Evolutionary conservation across 148 eudicot species (phyloP).

Genomic region (Camellia sinensis): DNA sequence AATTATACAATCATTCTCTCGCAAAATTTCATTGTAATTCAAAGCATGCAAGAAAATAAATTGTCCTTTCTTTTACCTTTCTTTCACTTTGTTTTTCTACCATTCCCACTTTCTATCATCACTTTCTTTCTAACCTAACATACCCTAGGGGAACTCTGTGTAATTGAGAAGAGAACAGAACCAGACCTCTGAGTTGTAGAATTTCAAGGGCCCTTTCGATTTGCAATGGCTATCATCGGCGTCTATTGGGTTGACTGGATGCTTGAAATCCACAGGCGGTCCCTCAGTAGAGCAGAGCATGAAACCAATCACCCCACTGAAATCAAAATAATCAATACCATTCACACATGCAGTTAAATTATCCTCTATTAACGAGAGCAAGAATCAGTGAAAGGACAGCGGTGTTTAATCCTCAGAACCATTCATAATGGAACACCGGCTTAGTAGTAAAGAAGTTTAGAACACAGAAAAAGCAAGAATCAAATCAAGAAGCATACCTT

Average conservation of each 20-base stretch:
- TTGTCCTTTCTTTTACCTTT: too few species aligned
- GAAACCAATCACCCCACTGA: slow-evolving; percentile 95
- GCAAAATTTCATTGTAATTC: too few species aligned
- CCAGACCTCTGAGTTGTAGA: slow-evolving; percentile 88
- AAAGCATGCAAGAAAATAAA: too few species aligned
- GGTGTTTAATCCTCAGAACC: too few species aligned
- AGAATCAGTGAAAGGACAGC: neutral
- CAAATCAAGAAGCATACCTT: slow-evolving; percentile 36
- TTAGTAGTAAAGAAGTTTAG: too few species aligned
- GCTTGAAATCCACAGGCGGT: slow-evolving; percentile 76
- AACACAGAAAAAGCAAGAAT: neutral
- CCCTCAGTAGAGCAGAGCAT: slow-evolving; percentile 98
- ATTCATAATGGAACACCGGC: too few species aligned
- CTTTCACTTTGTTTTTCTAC: too few species aligned
- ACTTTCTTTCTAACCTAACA: too few species aligned
- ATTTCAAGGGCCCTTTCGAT: slow-evolving; percentile 63
- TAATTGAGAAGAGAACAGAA: neutral
- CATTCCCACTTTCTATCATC: too few species aligned
- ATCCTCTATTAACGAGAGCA: neutral
- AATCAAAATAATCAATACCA: slow-evolving; percentile 9
- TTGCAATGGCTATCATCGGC: slow-evolving; percentile 39
- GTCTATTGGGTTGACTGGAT: slow-evolving; percentile 85
- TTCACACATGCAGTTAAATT: neutral
- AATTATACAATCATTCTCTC: too few species aligned
- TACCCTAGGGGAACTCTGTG: neutral